Evolutionary conservation across 352 stramenopile genomes (phyloP), one percentile per base, ranked within the genome.

Genomic region (Pythium dissimile): DNA sequence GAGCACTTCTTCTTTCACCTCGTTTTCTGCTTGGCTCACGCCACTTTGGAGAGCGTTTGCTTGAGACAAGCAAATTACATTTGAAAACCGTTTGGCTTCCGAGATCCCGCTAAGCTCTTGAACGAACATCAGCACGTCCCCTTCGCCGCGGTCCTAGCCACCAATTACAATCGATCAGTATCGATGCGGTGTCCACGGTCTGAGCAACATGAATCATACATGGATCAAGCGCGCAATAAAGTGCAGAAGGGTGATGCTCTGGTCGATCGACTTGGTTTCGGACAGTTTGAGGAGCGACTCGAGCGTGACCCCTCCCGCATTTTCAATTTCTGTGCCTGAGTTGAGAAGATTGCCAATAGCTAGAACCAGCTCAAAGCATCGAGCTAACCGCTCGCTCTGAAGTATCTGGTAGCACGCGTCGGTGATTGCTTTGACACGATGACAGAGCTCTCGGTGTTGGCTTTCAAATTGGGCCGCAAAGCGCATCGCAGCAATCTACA

Each of bases 191-290:
- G n/a, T n/a, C n/a, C n/a, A n/a, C n/a, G n/a, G n/a, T 28, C 24
- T 23, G n/a, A 54, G 30, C 3, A 27, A 52, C n/a, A 44, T 10
- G 31, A 18, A 46, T 21, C 80, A 38, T 69, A 88, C 82, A 20
- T 92, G 76, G 45, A 92, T 87, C 21, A 92, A 69, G 43, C 84
- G 79, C 51, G 89, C 72, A 51, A 89, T 87, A 42, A 90, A 93
- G 39, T 91, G 80, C 32, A 92, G 62, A 2, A 93, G 56, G 5
- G 80, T 91, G 46, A 81, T 80, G 23, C 62, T 88, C 58, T 79
- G 73, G 54, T 91, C 81, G 12, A 90, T 72, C 5, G 84, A 82
- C 54, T 91, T 89, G n/a, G 84, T 93, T 46, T 93, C 84, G 0
- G 84, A 92, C 5, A 93, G 64, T 75, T 94, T 94, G 4, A 94